A percentile compares a stretch with the other conserved stretches of the same genome.
These are phyloP conservation scores for Leccinum subrobustum DNA, from an alignment of 1,284 basidiomycete genomes.

Conservation along the genomic window DNA sequence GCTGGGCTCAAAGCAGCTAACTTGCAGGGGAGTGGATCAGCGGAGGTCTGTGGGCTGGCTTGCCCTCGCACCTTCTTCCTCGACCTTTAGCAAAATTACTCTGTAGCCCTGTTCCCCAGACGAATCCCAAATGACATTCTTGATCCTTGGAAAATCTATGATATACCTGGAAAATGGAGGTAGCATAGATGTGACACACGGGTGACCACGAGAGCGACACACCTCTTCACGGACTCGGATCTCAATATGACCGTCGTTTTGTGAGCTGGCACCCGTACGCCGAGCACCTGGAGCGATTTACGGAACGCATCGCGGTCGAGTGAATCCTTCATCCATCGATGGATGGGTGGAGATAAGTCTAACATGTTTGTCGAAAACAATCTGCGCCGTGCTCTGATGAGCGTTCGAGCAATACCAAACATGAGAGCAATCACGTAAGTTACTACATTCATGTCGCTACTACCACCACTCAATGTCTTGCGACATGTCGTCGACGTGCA, in stretches of 20 bases:
- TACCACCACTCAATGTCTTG: conserved; percentile 43
- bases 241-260: conserved; percentile 58
- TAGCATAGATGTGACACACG: not conserved
- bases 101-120: conserved; percentile 46
- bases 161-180: conserved; percentile 39
- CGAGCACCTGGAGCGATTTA: conserved; percentile 64
- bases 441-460: not conserved
- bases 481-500: conserved; percentile 73
- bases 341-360: conserved; percentile 57
- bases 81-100: conserved; percentile 61
- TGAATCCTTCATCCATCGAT: conserved; percentile 41
- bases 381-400: conserved; percentile 9
- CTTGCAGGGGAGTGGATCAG: conserved; percentile 40
- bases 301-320: conserved; percentile 67
- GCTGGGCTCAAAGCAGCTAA: conserved; percentile 64
- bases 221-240: conserved; percentile 59
- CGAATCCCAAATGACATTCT: conserved; percentile 55
- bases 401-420: conserved; percentile 16
- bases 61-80: conserved; percentile 52
- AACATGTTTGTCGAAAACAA: conserved; percentile 29
- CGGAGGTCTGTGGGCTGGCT: conserved; percentile 5
- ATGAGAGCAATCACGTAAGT: conserved; percentile 9
- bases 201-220: conserved; percentile 22
- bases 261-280: conserved; percentile 58
- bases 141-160: conserved; percentile 67